Evolutionary conservation across 495 filamentous ascomycete species (phyloP), one percentile per base, ranked within the genome.

Genomic region (Neurospora africana): DNA sequence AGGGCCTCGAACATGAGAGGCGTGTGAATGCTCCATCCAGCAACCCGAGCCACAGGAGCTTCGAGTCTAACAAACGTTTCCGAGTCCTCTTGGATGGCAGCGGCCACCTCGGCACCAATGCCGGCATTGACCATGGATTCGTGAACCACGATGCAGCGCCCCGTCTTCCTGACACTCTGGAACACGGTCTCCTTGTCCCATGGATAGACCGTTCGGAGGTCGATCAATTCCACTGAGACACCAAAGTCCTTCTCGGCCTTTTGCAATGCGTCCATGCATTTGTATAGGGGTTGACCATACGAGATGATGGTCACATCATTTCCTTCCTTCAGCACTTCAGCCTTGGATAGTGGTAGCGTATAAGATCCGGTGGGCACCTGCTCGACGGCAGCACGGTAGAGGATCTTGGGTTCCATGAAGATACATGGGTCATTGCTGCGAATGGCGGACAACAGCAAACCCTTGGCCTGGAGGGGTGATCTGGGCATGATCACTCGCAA

Each of bases 61-160:
- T 98, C 94, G 5, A 99, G 82, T 30, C 89, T 87, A 77, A 97
- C 78, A 78, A 99, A 99, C 1, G 93, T 93, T 65, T 87, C 84
- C n/a, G 83, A 75, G 67, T 89, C 88, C 68, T 95, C 93, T 78
- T 98, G 95, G 70, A 99, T 92, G 10, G 93, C 94, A 1, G 93
- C 93, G 0, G 96, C 93, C 5, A 99, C 90, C 78, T 98, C 94
- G 21, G 97, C 94, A 11, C 96, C 95, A 30, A 98, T 87, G 15
- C 95, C 96, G 17, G 93, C 94, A 80, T 97, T 98, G 70, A 96
- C 84, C 92, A 97, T 97, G 71, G 93, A 91, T 81, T 99, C 95
- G 79, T 99, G 95, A 10, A 98, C 95, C 2, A 99, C 91, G 38
- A 99, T 86, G 39, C 93, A 95, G 69, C 94, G 82, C 1, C 95